Conservation (phyloP, 2,329 filamentous ascomycete genomes). For the Fusarium sp. region DNA sequence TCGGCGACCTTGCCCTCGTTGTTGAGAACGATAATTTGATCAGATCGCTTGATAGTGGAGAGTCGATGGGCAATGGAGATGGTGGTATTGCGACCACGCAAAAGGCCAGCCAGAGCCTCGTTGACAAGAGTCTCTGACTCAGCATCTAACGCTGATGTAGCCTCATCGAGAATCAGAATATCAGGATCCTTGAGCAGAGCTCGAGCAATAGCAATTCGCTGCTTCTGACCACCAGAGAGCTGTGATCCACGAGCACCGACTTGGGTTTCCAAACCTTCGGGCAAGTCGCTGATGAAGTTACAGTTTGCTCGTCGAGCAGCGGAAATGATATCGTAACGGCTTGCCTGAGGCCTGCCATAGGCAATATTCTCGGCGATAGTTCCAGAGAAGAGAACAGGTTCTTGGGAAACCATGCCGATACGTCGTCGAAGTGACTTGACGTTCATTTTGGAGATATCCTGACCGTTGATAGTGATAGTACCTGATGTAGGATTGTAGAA, state of each 20-base stretch:
- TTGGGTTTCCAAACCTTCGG: slow-evolving; percentile 92
- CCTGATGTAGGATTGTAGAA: slow-evolving; percentile 90
- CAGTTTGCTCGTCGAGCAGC: slow-evolving; percentile 95
- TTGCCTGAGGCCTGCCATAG: slow-evolving; percentile 86
- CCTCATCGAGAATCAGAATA: slow-evolving; percentile 96
- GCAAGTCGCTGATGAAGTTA: slow-evolving; percentile 95
- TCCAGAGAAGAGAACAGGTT: slow-evolving; percentile 91
- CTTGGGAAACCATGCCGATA: slow-evolving; percentile 95
- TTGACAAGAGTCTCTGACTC: slow-evolving; percentile 98
- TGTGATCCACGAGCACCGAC: slow-evolving; percentile 94
- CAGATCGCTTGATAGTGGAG: slow-evolving; percentile 95
- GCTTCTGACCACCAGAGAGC: slow-evolving; percentile 95
- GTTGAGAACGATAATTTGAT: slow-evolving; percentile 92
- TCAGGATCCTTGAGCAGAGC: slow-evolving; percentile 96
- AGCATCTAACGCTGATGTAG: slow-evolving; percentile 94
- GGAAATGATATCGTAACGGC: slow-evolving; percentile 82
- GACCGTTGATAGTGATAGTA: slow-evolving; percentile 83
- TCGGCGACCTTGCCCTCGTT: slow-evolving; percentile 91
- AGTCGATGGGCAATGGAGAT: slow-evolving; percentile 97
- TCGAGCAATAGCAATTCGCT: slow-evolving; percentile 95
- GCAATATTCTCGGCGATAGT: slow-evolving; percentile 90
- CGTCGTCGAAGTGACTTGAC: slow-evolving; percentile 91
- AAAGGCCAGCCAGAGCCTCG: slow-evolving; percentile 82
- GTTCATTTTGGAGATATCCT: slow-evolving; percentile 88
- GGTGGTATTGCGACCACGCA: slow-evolving; percentile 91